Base-by-base conservation (phyloP, 768 basidiomycete species). In the Boletus barrowsii region DNA sequence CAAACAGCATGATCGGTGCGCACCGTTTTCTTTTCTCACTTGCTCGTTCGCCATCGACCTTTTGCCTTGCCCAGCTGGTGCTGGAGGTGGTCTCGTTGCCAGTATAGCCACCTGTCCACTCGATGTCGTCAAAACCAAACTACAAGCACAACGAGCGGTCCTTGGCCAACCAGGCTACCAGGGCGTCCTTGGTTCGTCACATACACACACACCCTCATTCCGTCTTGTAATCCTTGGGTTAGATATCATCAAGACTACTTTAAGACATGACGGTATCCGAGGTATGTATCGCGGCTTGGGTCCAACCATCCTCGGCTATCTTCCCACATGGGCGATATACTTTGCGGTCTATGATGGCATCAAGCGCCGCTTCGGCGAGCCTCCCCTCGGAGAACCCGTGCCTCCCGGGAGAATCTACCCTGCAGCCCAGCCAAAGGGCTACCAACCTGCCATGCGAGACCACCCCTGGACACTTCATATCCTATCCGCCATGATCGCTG, bases 281-380 rank as follows among this genome's bases (percentile, higher is more conserved):
- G 97, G 97, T 14, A 77, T 98, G 56, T 99, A 99, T 73, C 84
- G 97, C 40, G 97, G 97, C n/a, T 80, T 99, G 18, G 95, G 96
- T 18, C 97, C 97, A 14, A 99, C 97, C 18, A 82, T 99, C 52
- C 80, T 95, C 9, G 97, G 97, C 14, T 98, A 99, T 74, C 83
- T 98, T 39, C 97, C 97, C 20, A 98, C 96, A 3, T 98, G 95
- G 97, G 97, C 94, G 24, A 98, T 98, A 62, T 98, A 98, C 71
- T 98, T 98, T 71, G 86, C 93, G 20, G 93, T 98, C 24, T 98
- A 98, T 73, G 97, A 99, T 74, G 85, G 89, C 55, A 90, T 98
- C 73, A 98, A 98, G 78, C 81, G 81, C 14, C 74, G 77, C 45
- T 89, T 93, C 67, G 90, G 92, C 20, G 84, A 84, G 61, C 75